Evolutionary conservation across 768 basidiomycete genomes (phyloP).

Genomic region (Fibroporia radiculosa): DNA sequence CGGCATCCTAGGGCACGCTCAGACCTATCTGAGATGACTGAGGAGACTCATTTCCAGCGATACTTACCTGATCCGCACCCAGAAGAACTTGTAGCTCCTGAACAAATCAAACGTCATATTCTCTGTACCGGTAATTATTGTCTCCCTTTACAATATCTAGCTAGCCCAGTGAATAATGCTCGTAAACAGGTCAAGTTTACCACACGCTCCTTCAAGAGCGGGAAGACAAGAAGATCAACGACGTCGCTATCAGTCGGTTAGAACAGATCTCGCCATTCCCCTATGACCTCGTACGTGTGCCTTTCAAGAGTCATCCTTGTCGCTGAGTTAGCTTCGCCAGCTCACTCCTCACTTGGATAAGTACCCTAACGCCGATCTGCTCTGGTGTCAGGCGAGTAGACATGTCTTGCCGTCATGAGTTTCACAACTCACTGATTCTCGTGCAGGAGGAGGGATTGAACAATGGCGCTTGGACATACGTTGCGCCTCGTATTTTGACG

Average conservation of each 20-base stretch:
- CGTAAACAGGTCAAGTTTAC: constrained; percentile 79
- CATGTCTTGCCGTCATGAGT: neutral
- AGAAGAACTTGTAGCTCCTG: constrained; percentile 65
- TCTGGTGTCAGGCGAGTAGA: constrained; percentile 77
- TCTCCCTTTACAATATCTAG: neutral
- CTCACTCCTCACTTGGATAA: constrained; percentile 90
- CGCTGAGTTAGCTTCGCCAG: constrained; percentile 30
- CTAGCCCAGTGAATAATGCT: neutral
- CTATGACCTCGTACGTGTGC: constrained; percentile 71
- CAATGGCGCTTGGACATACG: constrained; percentile 96
- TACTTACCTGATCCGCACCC: constrained; percentile 82
- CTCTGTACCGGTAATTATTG: constrained; percentile 62
- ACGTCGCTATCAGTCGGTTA: constrained; percentile 88
- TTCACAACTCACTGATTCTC: neutral
- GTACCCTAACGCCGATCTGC: constrained; percentile 89
- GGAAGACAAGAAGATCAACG: constrained; percentile 83
- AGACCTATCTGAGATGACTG: constrained; percentile 78
- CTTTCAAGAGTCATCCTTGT: neutral
- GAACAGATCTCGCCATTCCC: constrained; percentile 98
- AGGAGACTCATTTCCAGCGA: constrained; percentile 86
- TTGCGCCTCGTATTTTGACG: constrained; percentile 88
- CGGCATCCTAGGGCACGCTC: constrained; percentile 94
- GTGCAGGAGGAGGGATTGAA: constrained; percentile 87
- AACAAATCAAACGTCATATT: constrained; percentile 87
- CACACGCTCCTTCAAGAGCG: constrained; percentile 83